phyloP scores from a whole-genome alignment of 805 yeast genomes.

The Zygotorulaspora sp. region DNA sequence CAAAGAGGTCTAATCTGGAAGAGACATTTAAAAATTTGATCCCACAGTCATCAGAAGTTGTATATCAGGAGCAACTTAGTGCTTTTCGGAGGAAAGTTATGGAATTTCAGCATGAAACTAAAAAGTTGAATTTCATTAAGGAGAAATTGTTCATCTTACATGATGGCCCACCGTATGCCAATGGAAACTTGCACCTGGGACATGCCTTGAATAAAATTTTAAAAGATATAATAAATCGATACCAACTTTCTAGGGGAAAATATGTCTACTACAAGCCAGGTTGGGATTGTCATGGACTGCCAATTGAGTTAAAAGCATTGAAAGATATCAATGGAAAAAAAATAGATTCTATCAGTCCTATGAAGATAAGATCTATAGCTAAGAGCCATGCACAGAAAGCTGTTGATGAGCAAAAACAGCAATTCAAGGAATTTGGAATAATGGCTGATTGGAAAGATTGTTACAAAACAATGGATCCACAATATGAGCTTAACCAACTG shows the following conservation, averaged over 20 bases:
- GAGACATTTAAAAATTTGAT: slow-evolving; percentile 42
- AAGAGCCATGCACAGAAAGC: slow-evolving; percentile 63
- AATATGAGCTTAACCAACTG: slow-evolving; percentile 73
- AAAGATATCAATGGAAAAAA: slow-evolving; percentile 39
- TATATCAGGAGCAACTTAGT: slow-evolving; percentile 61
- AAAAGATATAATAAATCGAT: slow-evolving; percentile 80
- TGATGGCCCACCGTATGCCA: slow-evolving; percentile 99
- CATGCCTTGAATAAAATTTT: slow-evolving; percentile 87
- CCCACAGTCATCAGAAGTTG: slow-evolving; percentile 50
- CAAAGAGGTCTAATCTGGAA: slow-evolving; percentile 52
- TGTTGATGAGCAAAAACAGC: slow-evolving; percentile 55
- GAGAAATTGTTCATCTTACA: slow-evolving; percentile 62
- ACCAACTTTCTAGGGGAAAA: slow-evolving; percentile 57
- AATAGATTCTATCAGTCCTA: slow-evolving; percentile 34
- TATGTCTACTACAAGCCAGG: slow-evolving; percentile 79
- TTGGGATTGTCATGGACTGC: slow-evolving; percentile 99
- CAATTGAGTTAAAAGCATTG: slow-evolving; percentile 86
- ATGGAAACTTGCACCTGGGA: slow-evolving; percentile 87
- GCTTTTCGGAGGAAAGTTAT: slow-evolving; percentile 17
- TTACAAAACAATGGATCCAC: slow-evolving; percentile 67
- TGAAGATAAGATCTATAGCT: slow-evolving; percentile 64
- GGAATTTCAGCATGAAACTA: slow-evolving; percentile 19
- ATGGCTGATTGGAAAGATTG: slow-evolving; percentile 77
- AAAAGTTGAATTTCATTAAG: slow-evolving; percentile 22
- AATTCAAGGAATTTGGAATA: slow-evolving; percentile 68